Evolutionary conservation across 2,329 filamentous ascomycete genomes (phyloP).

Genomic region (Colletotrichum siamense): DNA sequence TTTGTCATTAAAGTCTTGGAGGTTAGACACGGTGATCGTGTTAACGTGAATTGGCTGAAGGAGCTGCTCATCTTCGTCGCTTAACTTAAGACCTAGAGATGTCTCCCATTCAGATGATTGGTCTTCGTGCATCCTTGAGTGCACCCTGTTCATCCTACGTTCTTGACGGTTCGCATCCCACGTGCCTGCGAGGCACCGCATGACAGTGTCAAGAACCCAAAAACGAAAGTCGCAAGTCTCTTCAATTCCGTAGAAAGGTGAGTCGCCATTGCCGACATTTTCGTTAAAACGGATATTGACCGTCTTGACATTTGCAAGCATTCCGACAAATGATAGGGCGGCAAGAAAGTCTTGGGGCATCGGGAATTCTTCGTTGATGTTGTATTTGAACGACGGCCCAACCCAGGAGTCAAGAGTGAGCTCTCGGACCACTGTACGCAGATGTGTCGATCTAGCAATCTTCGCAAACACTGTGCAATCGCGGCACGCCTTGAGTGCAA

Average conservation of each 20-base stretch:
- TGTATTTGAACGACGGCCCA: background rate
- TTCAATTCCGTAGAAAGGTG: background rate
- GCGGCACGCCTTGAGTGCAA: background rate
- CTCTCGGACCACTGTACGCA: background rate
- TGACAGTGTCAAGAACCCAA: background rate
- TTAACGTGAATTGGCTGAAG: background rate
- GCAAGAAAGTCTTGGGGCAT: background rate
- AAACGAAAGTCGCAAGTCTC: background rate
- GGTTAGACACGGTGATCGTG: background rate
- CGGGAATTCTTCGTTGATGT: background rate
- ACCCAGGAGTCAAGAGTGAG: background rate
- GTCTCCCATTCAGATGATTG: background rate
- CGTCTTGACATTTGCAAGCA: background rate
- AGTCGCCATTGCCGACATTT: background rate
- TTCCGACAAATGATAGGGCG: background rate
- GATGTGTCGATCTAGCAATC: background rate
- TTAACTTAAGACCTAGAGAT: background rate
- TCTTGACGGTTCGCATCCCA: background rate
- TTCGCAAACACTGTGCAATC: background rate
- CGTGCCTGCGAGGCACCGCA: background rate
- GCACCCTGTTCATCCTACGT: background rate
- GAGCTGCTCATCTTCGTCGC: background rate
- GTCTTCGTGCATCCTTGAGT: background rate
- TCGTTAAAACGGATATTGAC: background rate
- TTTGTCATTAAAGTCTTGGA: background rate